These are phyloP conservation scores for Coffea humblotiana DNA, from an alignment of 305 asterid genomes.

Conservation along the genomic window DNA sequence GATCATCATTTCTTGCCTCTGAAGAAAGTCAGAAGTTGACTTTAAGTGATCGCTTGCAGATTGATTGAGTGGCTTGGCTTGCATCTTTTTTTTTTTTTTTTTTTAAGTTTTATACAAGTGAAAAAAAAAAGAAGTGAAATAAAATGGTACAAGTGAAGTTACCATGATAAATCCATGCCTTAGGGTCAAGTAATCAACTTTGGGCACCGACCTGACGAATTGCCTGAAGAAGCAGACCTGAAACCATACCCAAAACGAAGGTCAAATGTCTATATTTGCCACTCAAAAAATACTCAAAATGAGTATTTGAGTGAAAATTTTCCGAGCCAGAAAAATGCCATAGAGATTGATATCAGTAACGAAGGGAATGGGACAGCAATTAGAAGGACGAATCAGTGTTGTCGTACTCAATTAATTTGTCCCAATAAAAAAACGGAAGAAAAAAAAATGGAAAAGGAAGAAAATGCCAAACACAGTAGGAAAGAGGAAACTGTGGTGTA, in stretches of 20 bases:
- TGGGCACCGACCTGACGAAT: constrained; percentile 81
- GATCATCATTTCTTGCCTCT: neutral
- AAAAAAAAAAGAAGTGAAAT: neutral
- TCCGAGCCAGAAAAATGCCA: neutral
- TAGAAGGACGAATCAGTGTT: neutral
- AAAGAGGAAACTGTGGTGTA: too few species aligned
- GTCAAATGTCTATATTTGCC: neutral
- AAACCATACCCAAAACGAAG: constrained; percentile 1
- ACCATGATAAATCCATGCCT: constrained; percentile 90
- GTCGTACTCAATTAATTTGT: too few species aligned
- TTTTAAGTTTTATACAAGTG: too few species aligned
- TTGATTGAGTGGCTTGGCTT: neutral
- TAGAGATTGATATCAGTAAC: neutral
- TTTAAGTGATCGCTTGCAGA: neutral
- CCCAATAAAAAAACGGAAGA: neutral
- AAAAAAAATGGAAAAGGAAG: too few species aligned
- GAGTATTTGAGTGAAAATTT: neutral
- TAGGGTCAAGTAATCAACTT: constrained; percentile 78
- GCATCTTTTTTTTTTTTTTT: neutral
- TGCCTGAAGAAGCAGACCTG: constrained; percentile 93
- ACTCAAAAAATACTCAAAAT: neutral
- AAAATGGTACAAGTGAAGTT: neutral
- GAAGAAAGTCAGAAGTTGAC: neutral
- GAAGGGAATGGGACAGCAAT: neutral
- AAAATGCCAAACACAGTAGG: neutral